Percentiles rank a stretch among this genome's conserved stretches.
Conservation (phyloP, 75 land plant species). For the Selaginella moellendorffii region DNA sequence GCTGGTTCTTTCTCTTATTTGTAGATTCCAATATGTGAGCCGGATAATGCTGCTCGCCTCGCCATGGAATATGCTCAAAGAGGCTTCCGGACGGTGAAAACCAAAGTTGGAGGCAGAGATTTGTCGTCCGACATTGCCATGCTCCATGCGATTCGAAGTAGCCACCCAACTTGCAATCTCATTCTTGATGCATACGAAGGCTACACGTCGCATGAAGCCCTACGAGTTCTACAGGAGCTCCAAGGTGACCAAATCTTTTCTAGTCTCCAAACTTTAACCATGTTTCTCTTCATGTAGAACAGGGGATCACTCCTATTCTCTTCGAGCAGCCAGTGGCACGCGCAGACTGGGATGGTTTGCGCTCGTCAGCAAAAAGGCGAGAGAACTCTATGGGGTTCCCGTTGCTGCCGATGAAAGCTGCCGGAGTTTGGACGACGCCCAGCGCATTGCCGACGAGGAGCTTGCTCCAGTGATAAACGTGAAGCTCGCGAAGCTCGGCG, state of each 20-base stretch:
- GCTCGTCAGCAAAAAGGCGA: conserved; percentile 40
- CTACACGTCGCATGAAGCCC: conserved; percentile 43
- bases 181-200: conserved; percentile 82
- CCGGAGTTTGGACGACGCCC: conserved; percentile 44
- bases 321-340: conserved; percentile 77
- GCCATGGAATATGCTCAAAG: conserved; percentile 38
- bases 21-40: conserved; percentile 68
- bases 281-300: conserved; percentile 24
- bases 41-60: conserved; percentile 50
- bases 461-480: conserved; percentile 73
- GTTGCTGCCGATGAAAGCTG: conserved; percentile 95
- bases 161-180: conserved; percentile 50
- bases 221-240: conserved; percentile 63
- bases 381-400: conserved; percentile 48
- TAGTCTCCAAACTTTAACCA: not conserved
- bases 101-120: conserved; percentile 54
- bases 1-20: not conserved
- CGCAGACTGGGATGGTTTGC: conserved; percentile 69
- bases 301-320: conserved; percentile 53
- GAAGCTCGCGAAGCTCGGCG: conserved; percentile 65
- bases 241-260: conserved; percentile 28
- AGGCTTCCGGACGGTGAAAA: conserved; percentile 64
- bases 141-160: conserved; percentile 43
- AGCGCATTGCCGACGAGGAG: conserved; percentile 35
- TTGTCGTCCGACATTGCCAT: conserved; percentile 44